A percentile compares a stretch with the other conserved stretches of the same genome.
phyloP scores from a whole-genome alignment of 2,329 filamentous ascomycete species.

The Aspergillus intermedius region DNA sequence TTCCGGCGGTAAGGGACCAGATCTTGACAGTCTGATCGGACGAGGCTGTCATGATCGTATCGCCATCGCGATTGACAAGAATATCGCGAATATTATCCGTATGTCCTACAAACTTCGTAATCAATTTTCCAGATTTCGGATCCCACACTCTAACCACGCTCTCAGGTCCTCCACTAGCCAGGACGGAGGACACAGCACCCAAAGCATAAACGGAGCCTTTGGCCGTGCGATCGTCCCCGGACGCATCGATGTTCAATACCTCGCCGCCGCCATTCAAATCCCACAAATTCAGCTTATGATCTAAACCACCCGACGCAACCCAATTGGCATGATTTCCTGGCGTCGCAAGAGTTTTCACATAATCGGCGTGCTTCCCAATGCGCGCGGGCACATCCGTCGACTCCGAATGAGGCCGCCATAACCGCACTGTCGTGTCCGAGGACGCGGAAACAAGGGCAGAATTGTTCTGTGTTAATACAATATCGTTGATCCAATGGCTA shows the following conservation, averaged over 20 bases:
- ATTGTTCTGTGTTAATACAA: constrained; percentile 71
- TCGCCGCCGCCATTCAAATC: constrained; percentile 84
- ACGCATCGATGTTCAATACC: constrained; percentile 70
- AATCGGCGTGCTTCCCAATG: constrained; percentile 90
- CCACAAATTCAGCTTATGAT: constrained; percentile 89
- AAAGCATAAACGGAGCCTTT: constrained; percentile 96
- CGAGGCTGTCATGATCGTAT: constrained; percentile 88
- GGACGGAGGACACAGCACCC: constrained; percentile 67
- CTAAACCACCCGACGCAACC: constrained; percentile 90
- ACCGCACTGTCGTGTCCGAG: constrained; percentile 86
- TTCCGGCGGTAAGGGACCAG: constrained; percentile 90
- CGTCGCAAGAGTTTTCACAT: constrained; percentile 87
- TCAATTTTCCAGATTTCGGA: constrained; percentile 74
- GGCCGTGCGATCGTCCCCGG: constrained; percentile 70
- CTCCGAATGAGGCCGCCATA: constrained; percentile 72
- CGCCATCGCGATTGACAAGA: constrained; percentile 78
- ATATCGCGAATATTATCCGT: constrained; percentile 92
- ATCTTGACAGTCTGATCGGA: constrained; percentile 97
- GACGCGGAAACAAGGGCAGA: constrained; percentile 79
- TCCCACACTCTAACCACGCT: constrained; percentile 92
- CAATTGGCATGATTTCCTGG: constrained; percentile 66
- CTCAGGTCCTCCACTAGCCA: constrained; percentile 91
- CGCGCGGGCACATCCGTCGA: constrained; percentile 62
- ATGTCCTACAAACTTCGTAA: constrained; percentile 95
- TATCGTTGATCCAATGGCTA: constrained; percentile 95